Conservation (phyloP, 2,329 filamentous ascomycete species). For the Hypocrella siamensis region DNA sequence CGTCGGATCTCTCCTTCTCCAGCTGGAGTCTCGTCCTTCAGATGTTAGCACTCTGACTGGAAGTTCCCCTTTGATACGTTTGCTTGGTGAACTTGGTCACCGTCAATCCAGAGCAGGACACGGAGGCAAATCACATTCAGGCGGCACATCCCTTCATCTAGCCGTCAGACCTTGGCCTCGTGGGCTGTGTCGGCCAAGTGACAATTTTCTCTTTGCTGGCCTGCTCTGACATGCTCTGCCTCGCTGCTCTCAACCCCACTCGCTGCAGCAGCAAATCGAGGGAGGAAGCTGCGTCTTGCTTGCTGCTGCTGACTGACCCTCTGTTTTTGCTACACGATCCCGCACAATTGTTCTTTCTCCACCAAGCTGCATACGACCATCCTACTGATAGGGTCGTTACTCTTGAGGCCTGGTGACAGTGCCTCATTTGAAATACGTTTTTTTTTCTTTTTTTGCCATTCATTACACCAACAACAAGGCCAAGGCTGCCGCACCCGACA, state of each 20-base stretch:
- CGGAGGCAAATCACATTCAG: too few relatives aligned
- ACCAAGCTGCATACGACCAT: slow-evolving; percentile 2
- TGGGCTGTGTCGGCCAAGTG: too few relatives aligned
- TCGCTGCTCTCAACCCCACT: too few relatives aligned
- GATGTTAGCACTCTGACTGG: slow-evolving; percentile 22
- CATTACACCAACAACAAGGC: not conserved
- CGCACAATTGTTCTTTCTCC: slow-evolving; percentile 1
- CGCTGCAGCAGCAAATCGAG: too few relatives aligned
- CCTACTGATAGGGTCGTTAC: slow-evolving; percentile 3
- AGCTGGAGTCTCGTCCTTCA: slow-evolving; percentile 23
- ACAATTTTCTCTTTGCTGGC: too few relatives aligned
- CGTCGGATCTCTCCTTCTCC: slow-evolving; percentile 21
- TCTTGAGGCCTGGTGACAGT: slow-evolving; percentile 1
- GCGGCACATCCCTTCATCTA: too few relatives aligned
- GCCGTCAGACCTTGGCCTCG: too few relatives aligned
- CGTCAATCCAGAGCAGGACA: not conserved
- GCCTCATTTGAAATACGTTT: slow-evolving; percentile 1
- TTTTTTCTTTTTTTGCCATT: not conserved
- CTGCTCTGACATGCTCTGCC: too few relatives aligned
- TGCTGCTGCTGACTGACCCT: too few relatives aligned
- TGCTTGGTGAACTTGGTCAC: not conserved
- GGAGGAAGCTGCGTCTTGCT: slow-evolving; percentile 1
- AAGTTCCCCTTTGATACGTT: not conserved
- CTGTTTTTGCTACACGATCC: slow-evolving; percentile 1
- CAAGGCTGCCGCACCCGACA: too few relatives aligned